A percentile compares a stretch with the other conserved stretches of the same genome.
Evolutionary conservation across 805 yeast genomes (phyloP).

Genomic region (Maudiozyma turicensis): DNA sequence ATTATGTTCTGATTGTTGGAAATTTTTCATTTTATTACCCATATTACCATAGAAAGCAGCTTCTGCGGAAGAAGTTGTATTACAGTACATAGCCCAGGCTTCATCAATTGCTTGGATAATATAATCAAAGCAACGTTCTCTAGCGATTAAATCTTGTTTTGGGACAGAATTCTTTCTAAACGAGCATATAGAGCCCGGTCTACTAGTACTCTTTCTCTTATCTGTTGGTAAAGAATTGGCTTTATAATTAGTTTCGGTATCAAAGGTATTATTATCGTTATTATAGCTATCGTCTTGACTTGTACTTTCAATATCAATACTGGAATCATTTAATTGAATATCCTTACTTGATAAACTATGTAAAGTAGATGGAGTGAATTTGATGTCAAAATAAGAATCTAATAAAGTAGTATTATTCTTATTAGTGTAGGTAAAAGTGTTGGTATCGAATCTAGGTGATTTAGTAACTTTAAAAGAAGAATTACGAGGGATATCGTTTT

Average conservation of each 20-base stretch:
- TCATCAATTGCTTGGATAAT: slow-evolving; percentile 87
- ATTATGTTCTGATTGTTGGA: neutral
- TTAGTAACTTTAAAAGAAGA: slow-evolving; percentile 3
- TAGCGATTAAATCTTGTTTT: slow-evolving; percentile 49
- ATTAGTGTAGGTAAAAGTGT: neutral
- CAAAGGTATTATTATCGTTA: neutral
- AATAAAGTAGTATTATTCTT: neutral
- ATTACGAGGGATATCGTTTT: slow-evolving; percentile 2
- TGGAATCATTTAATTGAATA: neutral
- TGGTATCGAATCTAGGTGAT: neutral
- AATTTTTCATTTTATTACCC: slow-evolving; percentile 2
- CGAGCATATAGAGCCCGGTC: slow-evolving; percentile 19
- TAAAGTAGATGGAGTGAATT: slow-evolving; percentile 3
- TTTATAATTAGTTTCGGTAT: neutral
- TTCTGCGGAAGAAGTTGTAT: slow-evolving; percentile 83
- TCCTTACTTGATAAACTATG: slow-evolving; percentile 2
- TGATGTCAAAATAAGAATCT: slow-evolving; percentile 6
- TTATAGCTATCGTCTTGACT: neutral
- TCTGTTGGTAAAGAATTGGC: neutral
- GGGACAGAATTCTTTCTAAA: slow-evolving; percentile 18
- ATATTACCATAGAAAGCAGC: slow-evolving; percentile 57
- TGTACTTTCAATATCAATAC: neutral
- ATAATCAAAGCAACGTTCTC: slow-evolving; percentile 85
- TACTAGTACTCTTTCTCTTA: slow-evolving; percentile 11
- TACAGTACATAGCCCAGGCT: slow-evolving; percentile 95